Evolutionary conservation across 805 yeast genomes (phyloP), one percentile per base, ranked within the genome.

Genomic region (Ogataea zsoltii): DNA sequence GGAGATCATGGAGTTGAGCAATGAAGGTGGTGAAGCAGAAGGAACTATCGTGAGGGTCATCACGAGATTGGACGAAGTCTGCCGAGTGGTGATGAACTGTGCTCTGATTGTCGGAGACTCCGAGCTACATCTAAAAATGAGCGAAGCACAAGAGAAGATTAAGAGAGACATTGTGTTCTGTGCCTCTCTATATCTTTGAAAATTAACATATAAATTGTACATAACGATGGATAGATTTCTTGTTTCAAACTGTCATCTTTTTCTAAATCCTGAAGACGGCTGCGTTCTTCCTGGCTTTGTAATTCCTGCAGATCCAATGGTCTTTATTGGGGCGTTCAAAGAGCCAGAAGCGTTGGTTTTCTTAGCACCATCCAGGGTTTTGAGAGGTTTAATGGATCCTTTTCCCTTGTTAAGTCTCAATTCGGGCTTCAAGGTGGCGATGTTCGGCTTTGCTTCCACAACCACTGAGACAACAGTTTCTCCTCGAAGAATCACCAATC

Each of bases 91-190:
- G 17, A 88, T 86, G 68, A 85, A 88, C 43, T 97, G 98, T 3
- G 90, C 98, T 1, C 75, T 92, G 55, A 89, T 94, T 56, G 88
- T 94, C 60, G 99, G 99, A 44, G 97, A 94, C 65, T 82, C 95
- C 6, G 78, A 79, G n/a, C 75, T 94, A 51, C 95, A 90, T 65
- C 74, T 88, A 38, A 92, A 92, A 66, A 89, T 94, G 94, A 75
- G 81, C 16, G 85, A 80, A 44, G 97, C 97, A 0, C 98, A 92
- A 67, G 98, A 94, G 62, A 80, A 82, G 65, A 94, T 94, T 62
- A 92, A 92, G 68, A 81, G 99, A 58, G 99, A 94, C 64, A 94
- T 94, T 56, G 98, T 94, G 0, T 94, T 94, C 68, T 94, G 98
- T 63, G 97, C 98, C 3, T 87, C 96, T 46, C 76, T 94, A 49